Evolutionary conservation across 2,329 filamentous ascomycete genomes (phyloP), one percentile per base, ranked within the genome.

Genomic region (Microthyrium microscopicum): DNA sequence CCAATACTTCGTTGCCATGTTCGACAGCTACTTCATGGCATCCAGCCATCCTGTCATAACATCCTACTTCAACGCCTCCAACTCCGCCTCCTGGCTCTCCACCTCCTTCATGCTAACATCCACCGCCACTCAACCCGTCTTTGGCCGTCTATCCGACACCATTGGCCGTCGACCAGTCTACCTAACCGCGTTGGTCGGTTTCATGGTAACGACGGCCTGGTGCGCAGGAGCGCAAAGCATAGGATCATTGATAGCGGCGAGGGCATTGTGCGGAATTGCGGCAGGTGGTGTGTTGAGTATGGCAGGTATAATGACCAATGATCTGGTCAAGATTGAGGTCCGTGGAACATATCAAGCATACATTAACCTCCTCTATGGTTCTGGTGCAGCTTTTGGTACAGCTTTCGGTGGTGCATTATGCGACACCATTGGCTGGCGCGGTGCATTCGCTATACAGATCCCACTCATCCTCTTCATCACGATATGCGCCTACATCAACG

Each of bases 1-100:
- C 32, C 45, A 47, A 4, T 57, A 55, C 33, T 54, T 56, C 43
- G 53, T 57, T 42, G 52, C 46, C 6, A 33, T 24, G 4, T 85
- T 87, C 47, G 81, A 87, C 57, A 67, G 70, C 8, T 87, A 79
- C 4, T 68, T 87, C 42, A 84, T 87, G 78, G 78, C 78, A 4
- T 82, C 77, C 3, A 76, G 68, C 26, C 80, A 89, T 51, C 79
- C 80, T 0, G 77, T 81, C 37, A 83, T 87, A 40, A 84, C 79
- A 1, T 83, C 77, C 1, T 73, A 85, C 51, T 87, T 87, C 52
- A 60, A 73, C 39, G 69, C 77, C 31, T 79, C 78, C 20, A 83
- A 87, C 51, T 72, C 72, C 29, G 81, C 81, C 3, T 83, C 79
- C 2, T 89, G 81, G 81, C 62, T 87, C 4, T 83, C 78, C 2